Conservation (phyloP, 2,329 filamentous ascomycete species). For the Elsinoe arachidis region DNA sequence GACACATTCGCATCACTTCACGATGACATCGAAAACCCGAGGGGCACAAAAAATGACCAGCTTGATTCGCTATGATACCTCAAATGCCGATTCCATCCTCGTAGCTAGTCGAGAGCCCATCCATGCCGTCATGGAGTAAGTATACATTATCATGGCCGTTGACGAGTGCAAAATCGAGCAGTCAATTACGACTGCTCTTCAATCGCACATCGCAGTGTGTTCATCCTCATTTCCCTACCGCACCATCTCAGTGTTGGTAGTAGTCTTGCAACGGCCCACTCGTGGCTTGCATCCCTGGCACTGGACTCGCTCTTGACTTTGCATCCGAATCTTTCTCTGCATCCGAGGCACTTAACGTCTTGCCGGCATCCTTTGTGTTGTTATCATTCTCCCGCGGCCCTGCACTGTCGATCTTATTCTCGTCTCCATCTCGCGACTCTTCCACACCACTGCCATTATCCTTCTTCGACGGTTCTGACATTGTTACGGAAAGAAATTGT, state of each 20-base stretch:
- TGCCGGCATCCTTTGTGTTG: neutral
- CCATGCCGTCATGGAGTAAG: neutral
- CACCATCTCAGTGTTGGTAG: conserved; percentile 7
- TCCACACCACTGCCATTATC: conserved; percentile 7
- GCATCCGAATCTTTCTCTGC: neutral
- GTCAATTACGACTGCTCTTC: neutral
- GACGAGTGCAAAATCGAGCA: neutral
- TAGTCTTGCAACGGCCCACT: conserved; percentile 26
- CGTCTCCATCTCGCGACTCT: neutral
- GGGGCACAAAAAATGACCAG: neutral
- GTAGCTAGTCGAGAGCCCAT: neutral
- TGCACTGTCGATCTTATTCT: conserved; percentile 6
- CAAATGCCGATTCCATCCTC: neutral
- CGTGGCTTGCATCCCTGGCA: conserved; percentile 26
- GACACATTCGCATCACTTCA: neutral
- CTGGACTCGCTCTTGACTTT: conserved; percentile 13
- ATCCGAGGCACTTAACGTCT: conserved; percentile 1
- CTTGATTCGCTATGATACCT: neutral
- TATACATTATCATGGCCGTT: conserved; percentile 7
- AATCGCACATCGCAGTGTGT: neutral
- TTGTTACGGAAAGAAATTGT: conserved; percentile 1
- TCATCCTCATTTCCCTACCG: neutral
- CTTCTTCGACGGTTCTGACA: conserved; percentile 5
- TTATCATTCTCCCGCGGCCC: neutral
- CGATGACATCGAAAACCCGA: neutral